Evolutionary conservation across 768 basidiomycete genomes (phyloP).

Genomic region (Tulasnella sp.): DNA sequence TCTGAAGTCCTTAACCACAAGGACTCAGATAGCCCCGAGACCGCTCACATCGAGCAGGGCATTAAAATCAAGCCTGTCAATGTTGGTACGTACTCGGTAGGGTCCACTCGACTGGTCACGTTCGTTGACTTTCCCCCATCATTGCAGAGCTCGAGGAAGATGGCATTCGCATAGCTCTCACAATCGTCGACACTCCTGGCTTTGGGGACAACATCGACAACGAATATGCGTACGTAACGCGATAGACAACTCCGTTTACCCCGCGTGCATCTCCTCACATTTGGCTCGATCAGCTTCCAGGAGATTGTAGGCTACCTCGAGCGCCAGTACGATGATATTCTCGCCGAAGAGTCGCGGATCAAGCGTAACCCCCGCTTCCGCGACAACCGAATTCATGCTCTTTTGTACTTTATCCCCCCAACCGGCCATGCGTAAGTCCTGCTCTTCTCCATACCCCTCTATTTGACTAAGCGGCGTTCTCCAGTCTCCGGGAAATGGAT

Average conservation of each 20-base stretch:
- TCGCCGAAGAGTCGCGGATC: constrained; percentile 97
- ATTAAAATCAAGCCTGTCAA: constrained; percentile 91
- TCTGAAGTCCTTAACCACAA: constrained; percentile 85
- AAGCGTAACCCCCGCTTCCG: constrained; percentile 99
- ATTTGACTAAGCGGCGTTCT: not conserved
- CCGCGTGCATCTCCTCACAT: not conserved
- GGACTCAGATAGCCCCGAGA: constrained; percentile 67
- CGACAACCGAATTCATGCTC: constrained; percentile 92
- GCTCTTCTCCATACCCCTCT: not conserved
- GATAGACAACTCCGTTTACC: not conserved
- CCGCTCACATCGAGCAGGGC: constrained; percentile 88
- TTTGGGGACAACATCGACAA: constrained; percentile 99
- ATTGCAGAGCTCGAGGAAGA: constrained; percentile 89
- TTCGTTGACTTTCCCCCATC: not conserved
- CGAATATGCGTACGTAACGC: constrained; percentile 71
- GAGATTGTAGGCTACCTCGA: constrained; percentile 96
- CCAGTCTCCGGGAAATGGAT: constrained; percentile 84
- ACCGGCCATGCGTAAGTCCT: constrained; percentile 86
- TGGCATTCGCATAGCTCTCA: constrained; percentile 93
- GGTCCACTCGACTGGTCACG: not conserved
- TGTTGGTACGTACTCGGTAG: constrained; percentile 52
- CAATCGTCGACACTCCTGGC: constrained; percentile 97
- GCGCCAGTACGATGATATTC: constrained; percentile 96
- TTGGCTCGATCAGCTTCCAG: constrained; percentile 54
- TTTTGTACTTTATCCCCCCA: constrained; percentile 96